Base-by-base conservation (phyloP, 129 eudicot species). In the Tagetes erecta region DNA sequence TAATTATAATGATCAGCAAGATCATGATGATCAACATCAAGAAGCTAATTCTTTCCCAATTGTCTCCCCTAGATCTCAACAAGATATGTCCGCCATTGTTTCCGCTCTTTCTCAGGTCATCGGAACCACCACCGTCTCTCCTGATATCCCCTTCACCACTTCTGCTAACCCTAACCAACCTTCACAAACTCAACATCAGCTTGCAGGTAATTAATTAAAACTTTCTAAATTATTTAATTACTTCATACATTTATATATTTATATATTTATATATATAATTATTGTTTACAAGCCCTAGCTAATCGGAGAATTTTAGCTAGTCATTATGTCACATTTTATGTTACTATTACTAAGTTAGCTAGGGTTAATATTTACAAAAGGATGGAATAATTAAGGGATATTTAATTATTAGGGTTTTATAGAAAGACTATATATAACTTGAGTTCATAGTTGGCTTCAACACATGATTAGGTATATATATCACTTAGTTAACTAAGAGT, bases 91-190 rank as follows among this genome's bases (percentile, higher is more conserved):
- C 5, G 91, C 89, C 74, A 92, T 92, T 81, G 97, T 92, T 20
- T 85, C 83, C 11, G 96, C 87, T 62, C 96, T 92, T 56, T 82
- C 97, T 62, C 91, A 89, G 67, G 97, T 92, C 41, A 86, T 92
- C 3, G 80, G 72, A 66, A 67, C 85, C 31, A 58, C 42, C 76
- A 66, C 34, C 46, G n/a, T 10, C 30, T 27, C 64, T 41, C 2
- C 59, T n/a, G 62, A 77, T 56, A 5, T 0, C 46, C 38, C 57
- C 45, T 46, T 38, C 45, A 6, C 76, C 12, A 34, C 59, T 62
- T 37, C 57, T 59, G 55, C 51, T 6, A 72, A 62, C 8, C 63
- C 68, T 64, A 75, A 42, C 55, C 82, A 62, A 57, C 56, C 81
- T 78, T 86, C 69, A 36, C 70, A 75, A 9, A 47, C 8, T 51